These are phyloP conservation scores for Chalaropsis ovoidea DNA, from an alignment of 2,329 filamentous ascomycete species.

Conservation along the genomic window DNA sequence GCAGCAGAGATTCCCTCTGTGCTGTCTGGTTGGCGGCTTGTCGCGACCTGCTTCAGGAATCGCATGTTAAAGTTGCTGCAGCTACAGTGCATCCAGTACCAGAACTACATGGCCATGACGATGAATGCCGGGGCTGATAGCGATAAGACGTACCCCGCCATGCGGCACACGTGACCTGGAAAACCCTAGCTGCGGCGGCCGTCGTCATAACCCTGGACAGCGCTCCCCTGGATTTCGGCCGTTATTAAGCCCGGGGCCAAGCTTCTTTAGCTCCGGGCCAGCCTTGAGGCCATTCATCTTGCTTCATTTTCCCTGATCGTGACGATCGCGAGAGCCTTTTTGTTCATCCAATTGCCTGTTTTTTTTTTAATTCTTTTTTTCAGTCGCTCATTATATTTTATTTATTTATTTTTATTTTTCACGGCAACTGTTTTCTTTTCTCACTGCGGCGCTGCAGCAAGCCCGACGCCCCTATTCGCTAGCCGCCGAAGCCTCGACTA, in stretches of 20 bases:
- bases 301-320: not conserved
- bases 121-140: not conserved
- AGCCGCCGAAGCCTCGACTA: not conserved
- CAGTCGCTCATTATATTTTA: slow-evolving; percentile 17
- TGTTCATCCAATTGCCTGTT: not conserved
- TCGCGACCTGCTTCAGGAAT: not conserved
- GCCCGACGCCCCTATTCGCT: not conserved
- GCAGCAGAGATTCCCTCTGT: not conserved
- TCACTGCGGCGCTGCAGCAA: not conserved
- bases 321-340: not conserved
- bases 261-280: not conserved
- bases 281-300: not conserved
- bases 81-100: not conserved
- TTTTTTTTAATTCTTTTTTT: not conserved
- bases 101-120: not conserved
- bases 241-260: not conserved
- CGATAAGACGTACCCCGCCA: slow-evolving; percentile 12
- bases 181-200: not conserved
- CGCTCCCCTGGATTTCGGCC: not conserved
- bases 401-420: not conserved
- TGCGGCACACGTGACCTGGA: not conserved
- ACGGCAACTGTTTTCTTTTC: slow-evolving; percentile 9
- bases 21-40: not conserved
- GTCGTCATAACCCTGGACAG: not conserved
- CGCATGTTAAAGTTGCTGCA: slow-evolving; percentile 5